Evolutionary conservation across 148 eudicot genomes (phyloP), one percentile per base, ranked within the genome.

Genomic region (Vaccinium myrtillus): DNA sequence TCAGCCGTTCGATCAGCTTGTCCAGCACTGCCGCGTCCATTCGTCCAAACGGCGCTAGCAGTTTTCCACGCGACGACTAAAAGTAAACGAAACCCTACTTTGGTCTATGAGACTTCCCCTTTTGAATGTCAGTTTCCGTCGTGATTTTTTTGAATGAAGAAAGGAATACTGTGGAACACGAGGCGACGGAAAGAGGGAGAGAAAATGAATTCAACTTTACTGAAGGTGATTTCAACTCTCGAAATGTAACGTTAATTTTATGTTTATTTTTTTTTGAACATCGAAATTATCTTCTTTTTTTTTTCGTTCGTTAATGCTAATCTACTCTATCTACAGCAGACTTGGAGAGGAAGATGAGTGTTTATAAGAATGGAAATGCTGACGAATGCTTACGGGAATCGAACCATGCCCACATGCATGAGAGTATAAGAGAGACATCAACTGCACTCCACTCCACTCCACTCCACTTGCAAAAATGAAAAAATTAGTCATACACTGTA

Each of bases 1-100:
- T 75, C 19, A 96, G 90, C 58, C 95, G 91, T 73, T 94, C 90
- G 81, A 96, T 96, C 25, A 96, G 93, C 89, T 90, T 95, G 75
- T 96, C 99, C 80, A 96, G 73, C 16, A 11, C 78, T 75, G 78
- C 78, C 48, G 78, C 51, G 15, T 75, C 78, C 78, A 75, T 75
- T 75, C 53, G 53, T 75, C 25, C 27, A 51, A 65, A 51, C 23
- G 49, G 23, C 78, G 78, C 25, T 46, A 9, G 78, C 50, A 75
- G 48, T 39, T 43, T 21, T 9, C 51, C n/a, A 19, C 13, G 12
- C 78, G 78, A 23, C 54, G 14, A 51, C 53, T 39, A 2, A 18
- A 11, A 43, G 23, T 18, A 48, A 75, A 75, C 23, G 25, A 75
- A 75, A 75, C 78, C 78, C 78, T 75, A 75, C 2, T 75, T 2